Base-by-base conservation (phyloP, 768 basidiomycete species). In the Royoungia palumana region DNA sequence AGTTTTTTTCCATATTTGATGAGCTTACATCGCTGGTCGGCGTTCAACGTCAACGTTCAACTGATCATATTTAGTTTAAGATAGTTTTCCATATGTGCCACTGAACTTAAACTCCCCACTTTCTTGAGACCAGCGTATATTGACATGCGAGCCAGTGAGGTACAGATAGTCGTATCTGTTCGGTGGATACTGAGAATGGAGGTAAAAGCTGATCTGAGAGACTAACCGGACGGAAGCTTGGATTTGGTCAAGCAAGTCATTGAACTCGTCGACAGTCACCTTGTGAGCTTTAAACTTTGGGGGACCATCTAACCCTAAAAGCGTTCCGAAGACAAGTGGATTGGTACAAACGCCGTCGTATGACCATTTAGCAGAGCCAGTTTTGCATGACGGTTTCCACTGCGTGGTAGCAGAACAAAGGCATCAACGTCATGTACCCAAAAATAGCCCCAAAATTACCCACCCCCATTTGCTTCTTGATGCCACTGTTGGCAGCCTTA, bases 91-190 rank as follows among this genome's bases (percentile, higher is more conserved):
- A 51, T 80, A 78, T 10, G 72, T 65, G 19, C 78, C 77, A 51
- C 75, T 81, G 58, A 79, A 74, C 60, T 80, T 80, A 69, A 82
- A 80, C 44, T 78, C 76, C n/a, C 77, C 76, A 14, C 72, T 66
- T 8, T 72, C 73, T 0, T 32, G 32, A 16, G 70, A 67, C 63
- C 75, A 79, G 44, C 69, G 72, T 32, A 80, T 53, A 34, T 71
- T 79, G 43, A 78, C 69, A 32, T 76, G 69, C 16, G 51, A 59
- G 24, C 73, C 71, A 3, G 67, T 72, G 46, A 79, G 63, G 14
- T 57, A 64, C 21, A 80, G 61, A 12, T 54, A 22, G 39, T 58
- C 56, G 48, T 79, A 78, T 32, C 75, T 80, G 45, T 30, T 16
- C 16, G 16, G 14, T 10, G 41, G 34, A 12, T 22, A 35, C 25